phyloP scores from a whole-genome alignment of 1,284 basidiomycete genomes.

The Rhizopogon hawkerae region DNA sequence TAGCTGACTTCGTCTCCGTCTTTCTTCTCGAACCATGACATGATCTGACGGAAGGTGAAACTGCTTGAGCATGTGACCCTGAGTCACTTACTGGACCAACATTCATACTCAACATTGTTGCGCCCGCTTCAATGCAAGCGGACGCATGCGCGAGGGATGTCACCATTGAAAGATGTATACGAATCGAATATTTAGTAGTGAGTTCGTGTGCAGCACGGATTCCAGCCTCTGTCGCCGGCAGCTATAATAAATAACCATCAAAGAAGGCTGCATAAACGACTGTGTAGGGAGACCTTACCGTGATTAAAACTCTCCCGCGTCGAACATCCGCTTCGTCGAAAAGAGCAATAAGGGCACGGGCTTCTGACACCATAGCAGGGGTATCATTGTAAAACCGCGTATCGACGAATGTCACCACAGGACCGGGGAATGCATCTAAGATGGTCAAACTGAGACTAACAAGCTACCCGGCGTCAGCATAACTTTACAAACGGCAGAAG shows the following conservation, averaged over 20 bases:
- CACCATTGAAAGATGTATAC: conserved; percentile 44
- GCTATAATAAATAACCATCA: conserved; percentile 25
- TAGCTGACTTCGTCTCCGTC: conserved; percentile 10
- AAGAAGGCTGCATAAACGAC: conserved; percentile 2
- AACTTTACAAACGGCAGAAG: neutral
- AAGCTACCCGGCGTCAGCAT: conserved; percentile 29
- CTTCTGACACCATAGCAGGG: conserved; percentile 34
- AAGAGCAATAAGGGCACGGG: conserved; percentile 30
- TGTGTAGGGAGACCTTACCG: conserved; percentile 30
- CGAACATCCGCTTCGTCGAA: conserved; percentile 35
- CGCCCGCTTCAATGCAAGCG: conserved; percentile 44
- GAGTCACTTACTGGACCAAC: conserved; percentile 36
- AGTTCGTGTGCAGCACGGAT: conserved; percentile 40
- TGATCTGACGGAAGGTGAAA: conserved; percentile 25
- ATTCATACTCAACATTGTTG: conserved; percentile 40
- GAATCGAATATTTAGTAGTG: conserved; percentile 30
- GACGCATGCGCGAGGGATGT: conserved; percentile 44
- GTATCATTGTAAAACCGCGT: conserved; percentile 31
- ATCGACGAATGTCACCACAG: conserved; percentile 47
- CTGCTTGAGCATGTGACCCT: neutral
- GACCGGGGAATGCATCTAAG: conserved; percentile 35
- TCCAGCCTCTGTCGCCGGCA: conserved; percentile 50
- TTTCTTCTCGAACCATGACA: conserved; percentile 34
- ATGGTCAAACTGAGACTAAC: conserved; percentile 41
- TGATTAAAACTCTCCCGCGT: conserved; percentile 37